These are phyloP conservation scores for Paralagenidium karlingii DNA, from an alignment of 352 stramenopile genomes.

Conservation along the genomic window DNA sequence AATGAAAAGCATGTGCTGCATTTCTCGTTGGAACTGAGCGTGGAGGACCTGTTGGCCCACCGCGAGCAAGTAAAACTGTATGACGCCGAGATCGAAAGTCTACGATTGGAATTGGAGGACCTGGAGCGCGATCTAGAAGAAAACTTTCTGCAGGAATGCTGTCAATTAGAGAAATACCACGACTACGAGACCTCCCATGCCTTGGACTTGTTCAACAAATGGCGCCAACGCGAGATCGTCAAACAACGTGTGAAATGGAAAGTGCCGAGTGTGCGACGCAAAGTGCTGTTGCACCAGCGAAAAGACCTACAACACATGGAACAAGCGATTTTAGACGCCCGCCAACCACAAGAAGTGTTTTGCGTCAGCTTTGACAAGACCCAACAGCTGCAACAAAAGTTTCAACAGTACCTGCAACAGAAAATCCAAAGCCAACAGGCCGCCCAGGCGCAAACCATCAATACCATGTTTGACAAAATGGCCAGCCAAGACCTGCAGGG, in stretches of 20 bases:
- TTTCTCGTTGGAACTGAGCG: slow-evolving; percentile 56
- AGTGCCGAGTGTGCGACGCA: slow-evolving; percentile 35
- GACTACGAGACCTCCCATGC: slow-evolving; percentile 39
- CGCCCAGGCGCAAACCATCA: slow-evolving; percentile 18
- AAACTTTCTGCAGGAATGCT: slow-evolving; percentile 42
- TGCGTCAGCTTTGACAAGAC: slow-evolving; percentile 46
- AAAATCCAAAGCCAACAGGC: slow-evolving; percentile 26
- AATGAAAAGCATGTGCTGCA: slow-evolving; percentile 61
- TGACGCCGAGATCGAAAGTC: slow-evolving; percentile 51
- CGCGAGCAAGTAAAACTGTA: slow-evolving; percentile 58
- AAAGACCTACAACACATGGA: slow-evolving; percentile 20
- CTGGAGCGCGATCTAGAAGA: slow-evolving; percentile 71
- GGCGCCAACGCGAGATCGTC: slow-evolving; percentile 20
- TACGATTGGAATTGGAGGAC: slow-evolving; percentile 62
- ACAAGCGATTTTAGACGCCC: slow-evolving; percentile 20
- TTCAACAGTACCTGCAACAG: too few relatives aligned
- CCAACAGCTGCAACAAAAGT: slow-evolving; percentile 24
- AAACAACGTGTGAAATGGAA: slow-evolving; percentile 52
- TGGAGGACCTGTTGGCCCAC: slow-evolving; percentile 54
- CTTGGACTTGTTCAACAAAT: slow-evolving; percentile 19
- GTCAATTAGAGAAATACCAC: slow-evolving; percentile 43
- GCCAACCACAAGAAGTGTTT: slow-evolving; percentile 31
- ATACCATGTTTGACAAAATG: too few relatives aligned
- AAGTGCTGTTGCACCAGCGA: slow-evolving; percentile 25
- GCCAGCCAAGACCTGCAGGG: slow-evolving; percentile 7